phyloP scores from a whole-genome alignment of 2,329 filamentous ascomycete genomes.

The Colletotrichum tabaci region DNA sequence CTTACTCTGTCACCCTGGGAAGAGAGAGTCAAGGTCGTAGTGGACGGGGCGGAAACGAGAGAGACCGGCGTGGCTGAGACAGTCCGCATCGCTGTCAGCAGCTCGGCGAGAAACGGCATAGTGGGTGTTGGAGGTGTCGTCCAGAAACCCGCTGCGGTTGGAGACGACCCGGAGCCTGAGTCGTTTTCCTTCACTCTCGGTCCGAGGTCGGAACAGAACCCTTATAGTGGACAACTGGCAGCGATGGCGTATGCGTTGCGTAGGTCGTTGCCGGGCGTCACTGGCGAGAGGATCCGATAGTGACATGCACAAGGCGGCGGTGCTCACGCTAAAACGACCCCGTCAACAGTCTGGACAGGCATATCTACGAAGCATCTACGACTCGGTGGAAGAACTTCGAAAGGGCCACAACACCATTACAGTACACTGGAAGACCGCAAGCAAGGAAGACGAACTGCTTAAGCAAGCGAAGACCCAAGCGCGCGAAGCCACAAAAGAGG shows the following conservation, averaged over 20 bases:
- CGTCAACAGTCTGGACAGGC: not conserved
- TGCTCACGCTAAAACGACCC: not conserved
- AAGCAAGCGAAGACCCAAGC: not conserved
- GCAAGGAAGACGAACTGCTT: not conserved
- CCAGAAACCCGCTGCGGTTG: not conserved
- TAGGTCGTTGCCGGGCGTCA: not conserved
- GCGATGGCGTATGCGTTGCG: not conserved
- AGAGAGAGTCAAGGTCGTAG: conserved; percentile 1
- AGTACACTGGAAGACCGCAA: not conserved
- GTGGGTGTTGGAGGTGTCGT: not conserved
- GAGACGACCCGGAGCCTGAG: not conserved
- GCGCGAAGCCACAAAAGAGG: not conserved
- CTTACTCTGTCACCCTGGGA: not conserved
- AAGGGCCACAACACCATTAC: not conserved
- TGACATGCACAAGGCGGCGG: not conserved
- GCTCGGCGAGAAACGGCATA: not conserved
- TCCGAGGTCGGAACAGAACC: not conserved
- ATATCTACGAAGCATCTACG: not conserved
- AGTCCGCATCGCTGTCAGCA: not conserved
- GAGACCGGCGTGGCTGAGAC: not conserved
- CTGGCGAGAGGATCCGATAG: not conserved
- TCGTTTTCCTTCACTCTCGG: not conserved
- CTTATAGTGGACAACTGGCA: not conserved
- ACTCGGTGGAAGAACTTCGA: not conserved
- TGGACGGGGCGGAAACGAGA: not conserved